These are phyloP conservation scores for Trypanosoma mega DNA, from an alignment of 208 protist genomes.

Conservation along the genomic window DNA sequence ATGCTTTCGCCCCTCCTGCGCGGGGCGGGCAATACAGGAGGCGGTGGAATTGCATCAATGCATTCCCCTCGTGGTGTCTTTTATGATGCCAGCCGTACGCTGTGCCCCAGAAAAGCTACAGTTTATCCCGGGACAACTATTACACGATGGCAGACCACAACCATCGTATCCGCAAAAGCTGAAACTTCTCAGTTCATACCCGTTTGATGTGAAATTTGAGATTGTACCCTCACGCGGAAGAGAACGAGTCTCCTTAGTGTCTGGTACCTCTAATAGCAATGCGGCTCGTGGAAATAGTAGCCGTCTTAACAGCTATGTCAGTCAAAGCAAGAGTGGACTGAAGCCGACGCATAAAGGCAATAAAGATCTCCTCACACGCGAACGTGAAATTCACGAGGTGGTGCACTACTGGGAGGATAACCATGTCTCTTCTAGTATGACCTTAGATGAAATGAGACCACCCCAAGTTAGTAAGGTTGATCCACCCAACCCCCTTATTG, in stretches of 20 bases:
- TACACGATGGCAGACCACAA: constrained; percentile 79
- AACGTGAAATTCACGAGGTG: constrained; percentile 10
- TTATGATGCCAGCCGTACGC: constrained; percentile 41
- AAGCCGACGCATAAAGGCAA: too few species aligned
- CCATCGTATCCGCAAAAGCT: constrained; percentile 58
- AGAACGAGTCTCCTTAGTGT: not conserved
- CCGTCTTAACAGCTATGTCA: too few species aligned
- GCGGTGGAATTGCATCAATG: constrained; percentile 34
- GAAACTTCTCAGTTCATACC: constrained; percentile 50
- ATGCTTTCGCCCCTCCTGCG: constrained; percentile 15
- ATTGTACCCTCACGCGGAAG: constrained; percentile 27
- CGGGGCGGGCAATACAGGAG: not conserved
- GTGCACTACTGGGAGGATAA: constrained; percentile 20
- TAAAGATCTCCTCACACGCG: constrained; percentile 13
- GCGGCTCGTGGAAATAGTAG: not conserved
- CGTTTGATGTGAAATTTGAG: constrained; percentile 43
- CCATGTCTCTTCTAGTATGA: constrained; percentile 18
- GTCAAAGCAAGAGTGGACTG: too few species aligned
- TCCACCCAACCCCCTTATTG: too few species aligned
- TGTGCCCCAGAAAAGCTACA: constrained; percentile 54
- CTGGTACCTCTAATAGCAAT: not conserved
- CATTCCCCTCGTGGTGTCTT: constrained; percentile 48
- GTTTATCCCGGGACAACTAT: constrained; percentile 74
- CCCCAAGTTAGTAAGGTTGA: too few species aligned
- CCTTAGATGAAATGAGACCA: not conserved